Conservation (phyloP, 805 yeast genomes). For the Lachancea kluyveri region DNA sequence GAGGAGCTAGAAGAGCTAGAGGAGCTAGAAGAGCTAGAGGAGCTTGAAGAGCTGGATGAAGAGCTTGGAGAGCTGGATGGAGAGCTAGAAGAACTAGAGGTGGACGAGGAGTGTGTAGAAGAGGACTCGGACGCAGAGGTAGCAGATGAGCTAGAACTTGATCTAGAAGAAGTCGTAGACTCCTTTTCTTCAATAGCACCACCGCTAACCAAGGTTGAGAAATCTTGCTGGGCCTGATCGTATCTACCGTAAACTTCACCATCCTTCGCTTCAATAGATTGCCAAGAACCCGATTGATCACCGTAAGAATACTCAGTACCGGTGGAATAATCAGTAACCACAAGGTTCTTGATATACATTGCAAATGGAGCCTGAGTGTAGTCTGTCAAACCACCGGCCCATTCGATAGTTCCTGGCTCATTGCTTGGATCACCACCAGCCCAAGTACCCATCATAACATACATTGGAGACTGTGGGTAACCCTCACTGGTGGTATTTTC, state of each 20-base stretch:
- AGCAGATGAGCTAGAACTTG: constrained; percentile 11
- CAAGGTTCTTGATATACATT: constrained; percentile 53
- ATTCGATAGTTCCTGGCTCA: constrained; percentile 61
- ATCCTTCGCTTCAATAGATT: constrained; percentile 48
- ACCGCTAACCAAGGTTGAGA: constrained; percentile 26
- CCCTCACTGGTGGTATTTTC: constrained; percentile 51
- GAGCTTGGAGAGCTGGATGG: constrained; percentile 9
- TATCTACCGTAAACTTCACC: constrained; percentile 61
- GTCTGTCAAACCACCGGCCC: constrained; percentile 79
- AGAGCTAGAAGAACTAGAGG: constrained; percentile 7
- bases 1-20: constrained; percentile 8
- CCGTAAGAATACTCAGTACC: constrained; percentile 53
- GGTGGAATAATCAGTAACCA: constrained; percentile 64
- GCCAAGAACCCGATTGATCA: constrained; percentile 53
- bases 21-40: constrained; percentile 6
- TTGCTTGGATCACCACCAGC: constrained; percentile 75
- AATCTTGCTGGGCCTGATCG: constrained; percentile 39
- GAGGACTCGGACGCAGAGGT: constrained; percentile 8
- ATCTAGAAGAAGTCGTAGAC: constrained; percentile 8
- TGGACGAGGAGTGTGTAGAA: constrained; percentile 7
- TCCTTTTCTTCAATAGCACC: constrained; percentile 14
- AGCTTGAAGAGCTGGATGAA: constrained; percentile 9
- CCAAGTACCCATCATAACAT: constrained; percentile 63
- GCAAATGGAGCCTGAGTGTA: constrained; percentile 60
- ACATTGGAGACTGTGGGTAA: constrained; percentile 91